Evolutionary conservation across 805 yeast species (phyloP).

Genomic region (Pichia deserticola): DNA sequence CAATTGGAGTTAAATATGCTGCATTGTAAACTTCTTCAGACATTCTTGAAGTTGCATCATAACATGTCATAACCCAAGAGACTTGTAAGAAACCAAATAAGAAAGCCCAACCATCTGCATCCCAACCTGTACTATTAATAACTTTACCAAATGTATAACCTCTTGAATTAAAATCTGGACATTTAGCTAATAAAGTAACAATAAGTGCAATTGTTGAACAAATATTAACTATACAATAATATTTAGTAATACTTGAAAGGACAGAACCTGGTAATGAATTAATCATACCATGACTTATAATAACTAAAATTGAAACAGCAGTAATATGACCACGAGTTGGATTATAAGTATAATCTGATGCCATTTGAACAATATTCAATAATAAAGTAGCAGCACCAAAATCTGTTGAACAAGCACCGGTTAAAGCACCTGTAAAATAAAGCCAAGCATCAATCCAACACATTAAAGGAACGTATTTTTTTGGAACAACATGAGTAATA

Average conservation of each 20-base stretch:
- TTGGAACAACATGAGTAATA: conserved; percentile 42
- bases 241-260: conserved; percentile 43
- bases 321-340: conserved; percentile 39
- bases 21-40: conserved; percentile 51
- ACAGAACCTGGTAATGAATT: conserved; percentile 47
- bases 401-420: conserved; percentile 46
- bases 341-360: conserved; percentile 29
- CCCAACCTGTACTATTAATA: conserved; percentile 44
- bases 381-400: conserved; percentile 46
- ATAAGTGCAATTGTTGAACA: conserved; percentile 43
- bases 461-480: conserved; percentile 40
- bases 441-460: conserved; percentile 52
- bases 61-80: conserved; percentile 53
- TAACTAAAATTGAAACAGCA: conserved; percentile 44
- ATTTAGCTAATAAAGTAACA: conserved; percentile 46
- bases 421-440: conserved; percentile 40
- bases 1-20: conserved; percentile 47
- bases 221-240: conserved; percentile 43
- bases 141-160: conserved; percentile 41
- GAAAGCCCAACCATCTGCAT: conserved; percentile 47
- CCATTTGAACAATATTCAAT: conserved; percentile 38
- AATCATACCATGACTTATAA: conserved; percentile 40
- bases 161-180: conserved; percentile 39
- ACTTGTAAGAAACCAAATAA: conserved; percentile 50
- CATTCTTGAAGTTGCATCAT: conserved; percentile 50